phyloP scores from a whole-genome alignment of 169 alveolate species.

The Cryptosporidium parvum region DNA sequence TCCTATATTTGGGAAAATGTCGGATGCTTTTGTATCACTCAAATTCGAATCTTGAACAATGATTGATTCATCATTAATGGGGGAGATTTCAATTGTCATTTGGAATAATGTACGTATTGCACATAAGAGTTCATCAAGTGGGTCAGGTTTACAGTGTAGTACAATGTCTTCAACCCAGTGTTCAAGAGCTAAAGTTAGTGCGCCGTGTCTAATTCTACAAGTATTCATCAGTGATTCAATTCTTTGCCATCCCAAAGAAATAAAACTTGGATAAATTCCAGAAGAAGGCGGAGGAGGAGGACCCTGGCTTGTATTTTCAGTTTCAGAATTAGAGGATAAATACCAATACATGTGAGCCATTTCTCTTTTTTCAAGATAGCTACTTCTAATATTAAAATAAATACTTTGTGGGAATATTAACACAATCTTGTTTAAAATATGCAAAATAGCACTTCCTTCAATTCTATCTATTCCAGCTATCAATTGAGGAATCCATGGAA shows the following conservation, averaged over 20 bases:
- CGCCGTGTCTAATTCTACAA: constrained; percentile 63
- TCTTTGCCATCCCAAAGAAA: constrained; percentile 71
- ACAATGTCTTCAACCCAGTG: constrained; percentile 80
- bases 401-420: constrained; percentile 81
- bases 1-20: constrained; percentile 76
- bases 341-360: constrained; percentile 67
- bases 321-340: constrained; percentile 25
- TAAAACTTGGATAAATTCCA: constrained; percentile 57
- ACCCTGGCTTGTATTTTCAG: constrained; percentile 8
- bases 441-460: constrained; percentile 79
- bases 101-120: constrained; percentile 80
- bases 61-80: neutral
- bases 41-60: neutral
- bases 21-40: neutral
- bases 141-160: constrained; percentile 79
- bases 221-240: constrained; percentile 61
- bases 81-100: constrained; percentile 78
- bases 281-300: constrained; percentile 73
- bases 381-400: constrained; percentile 80
- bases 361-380: constrained; percentile 79
- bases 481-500: constrained; percentile 83
- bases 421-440: constrained; percentile 78
- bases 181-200: constrained; percentile 69
- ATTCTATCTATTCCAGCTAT: constrained; percentile 77
- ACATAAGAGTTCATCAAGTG: constrained; percentile 80